A percentile compares a stretch with the other conserved stretches of the same genome.
Evolutionary conservation across 768 basidiomycete genomes (phyloP).

Genomic region (Leccinum boreale): DNA sequence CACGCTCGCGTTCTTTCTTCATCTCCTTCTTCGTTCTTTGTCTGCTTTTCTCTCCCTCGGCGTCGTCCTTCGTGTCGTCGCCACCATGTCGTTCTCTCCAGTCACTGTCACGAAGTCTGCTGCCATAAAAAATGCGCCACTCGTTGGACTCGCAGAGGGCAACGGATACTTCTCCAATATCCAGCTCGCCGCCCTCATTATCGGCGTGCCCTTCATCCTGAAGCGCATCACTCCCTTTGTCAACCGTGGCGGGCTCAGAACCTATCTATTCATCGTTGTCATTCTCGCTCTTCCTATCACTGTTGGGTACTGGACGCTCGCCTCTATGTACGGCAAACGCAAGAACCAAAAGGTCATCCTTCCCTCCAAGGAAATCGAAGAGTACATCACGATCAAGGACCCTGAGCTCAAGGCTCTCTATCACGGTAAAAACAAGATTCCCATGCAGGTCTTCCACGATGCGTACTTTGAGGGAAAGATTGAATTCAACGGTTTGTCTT

Average conservation of each 20-base stretch:
- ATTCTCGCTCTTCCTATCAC: slow-evolving; percentile 75
- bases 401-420: slow-evolving; percentile 75
- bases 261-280: slow-evolving; percentile 76
- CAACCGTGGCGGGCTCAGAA: slow-evolving; percentile 79
- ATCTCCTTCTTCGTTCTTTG: slow-evolving; percentile 5
- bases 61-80: slow-evolving; percentile 10
- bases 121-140: slow-evolving; percentile 82
- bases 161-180: slow-evolving; percentile 80
- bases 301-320: slow-evolving; percentile 85
- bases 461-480: slow-evolving; percentile 96
- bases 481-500: slow-evolving; percentile 82
- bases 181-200: slow-evolving; percentile 72
- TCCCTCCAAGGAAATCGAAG: slow-evolving; percentile 81
- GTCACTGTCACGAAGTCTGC: slow-evolving; percentile 65
- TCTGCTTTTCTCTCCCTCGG: slow-evolving; percentile 4
- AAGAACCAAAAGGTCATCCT: slow-evolving; percentile 83
- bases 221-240: slow-evolving; percentile 82
- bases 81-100: slow-evolving; percentile 41
- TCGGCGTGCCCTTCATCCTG: slow-evolving; percentile 80
- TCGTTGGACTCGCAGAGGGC: slow-evolving; percentile 80
- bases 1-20: neutral
- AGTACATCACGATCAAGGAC: slow-evolving; percentile 92
- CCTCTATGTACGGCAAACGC: slow-evolving; percentile 76
- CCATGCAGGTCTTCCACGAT: slow-evolving; percentile 97
- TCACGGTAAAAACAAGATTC: slow-evolving; percentile 85